Base-by-base conservation (phyloP, 768 basidiomycete genomes). In the Albatrellus ellisii region DNA sequence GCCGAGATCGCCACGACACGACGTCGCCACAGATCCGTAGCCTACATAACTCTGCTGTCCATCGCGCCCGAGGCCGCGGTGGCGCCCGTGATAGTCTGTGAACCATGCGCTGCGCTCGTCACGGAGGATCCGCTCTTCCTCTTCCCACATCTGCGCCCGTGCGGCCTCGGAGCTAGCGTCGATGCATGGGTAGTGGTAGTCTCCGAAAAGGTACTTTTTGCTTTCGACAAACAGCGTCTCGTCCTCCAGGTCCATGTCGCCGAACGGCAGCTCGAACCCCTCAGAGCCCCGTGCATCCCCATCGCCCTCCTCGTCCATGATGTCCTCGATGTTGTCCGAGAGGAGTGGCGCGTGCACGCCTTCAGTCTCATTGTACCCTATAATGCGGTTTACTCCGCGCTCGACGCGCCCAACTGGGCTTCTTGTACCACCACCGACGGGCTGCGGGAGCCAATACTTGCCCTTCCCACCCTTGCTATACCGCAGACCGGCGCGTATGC, bases 371-470 rank as follows among this genome's bases (percentile, higher is more conserved):
- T 68, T 62, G 29, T 56, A 61, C 42, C 55, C 62, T 44, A 69
- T 36, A 18, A 22, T 60, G 6, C 57, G 55, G 37, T 72, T 69
- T 18, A 72, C 53, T 1, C 63, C 57, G 18, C 69, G 56, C 48
- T 66, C 65, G 11, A 65, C 47, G 20, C 58, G 60, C 24, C 67
- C 65, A 11, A 62, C 58, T 2, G 63, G 63, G 6, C 57, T 35
- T n/a, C n/a, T n/a, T n/a, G n/a, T n/a, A n/a, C 15, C 62, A 6
- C 62, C 56, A 28, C 64, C 52, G 20, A 59, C 64, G 0, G 75
- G 71, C 52, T 79, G 76, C 0, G 92, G 90, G 7, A 99, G 67
- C 95, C 95, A 99, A 59, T 99, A 99, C 62, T 99, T 99, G 43
- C 69, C 68, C 56, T 77, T 75, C 1, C 94, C 95, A n/a, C 90